These are phyloP conservation scores for Brassica carinata DNA, from an alignment of 345 rosid species.

Conservation along the genomic window DNA sequence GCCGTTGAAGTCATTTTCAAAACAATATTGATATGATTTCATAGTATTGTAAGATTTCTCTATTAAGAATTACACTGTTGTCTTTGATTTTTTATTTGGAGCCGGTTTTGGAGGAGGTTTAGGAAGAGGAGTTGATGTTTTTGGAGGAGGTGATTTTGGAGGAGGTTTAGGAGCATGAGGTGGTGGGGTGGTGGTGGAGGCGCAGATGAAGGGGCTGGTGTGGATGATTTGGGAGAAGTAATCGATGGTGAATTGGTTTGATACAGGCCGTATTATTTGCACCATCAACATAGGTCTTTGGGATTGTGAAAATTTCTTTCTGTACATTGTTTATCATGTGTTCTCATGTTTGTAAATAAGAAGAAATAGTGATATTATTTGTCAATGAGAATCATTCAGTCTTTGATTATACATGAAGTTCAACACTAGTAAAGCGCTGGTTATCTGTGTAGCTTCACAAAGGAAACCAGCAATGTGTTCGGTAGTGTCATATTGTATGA, in stretches of 20 bases:
- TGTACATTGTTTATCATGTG: not conserved
- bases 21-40: not conserved
- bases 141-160: not conserved
- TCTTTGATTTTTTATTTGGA: not conserved
- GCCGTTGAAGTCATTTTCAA: not conserved
- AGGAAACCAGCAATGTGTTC: slow-evolving; percentile 85
- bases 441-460: slow-evolving; percentile 90
- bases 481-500: slow-evolving; percentile 79
- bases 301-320: not conserved
- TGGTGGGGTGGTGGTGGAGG: not conserved
- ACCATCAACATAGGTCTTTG: not conserved
- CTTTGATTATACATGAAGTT: not conserved
- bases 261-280: not conserved
- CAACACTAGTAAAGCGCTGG: not conserved
- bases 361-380: not conserved
- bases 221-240: not conserved
- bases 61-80: not conserved
- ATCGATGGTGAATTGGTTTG: not conserved
- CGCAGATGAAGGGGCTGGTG: not conserved
- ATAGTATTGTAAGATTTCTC: not conserved
- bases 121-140: not conserved
- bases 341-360: not conserved
- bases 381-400: not conserved
- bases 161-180: not conserved
- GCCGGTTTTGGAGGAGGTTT: not conserved